These are phyloP conservation scores for Sphagnurus paluster DNA, from an alignment of 1,284 basidiomycete genomes.

Conservation along the genomic window DNA sequence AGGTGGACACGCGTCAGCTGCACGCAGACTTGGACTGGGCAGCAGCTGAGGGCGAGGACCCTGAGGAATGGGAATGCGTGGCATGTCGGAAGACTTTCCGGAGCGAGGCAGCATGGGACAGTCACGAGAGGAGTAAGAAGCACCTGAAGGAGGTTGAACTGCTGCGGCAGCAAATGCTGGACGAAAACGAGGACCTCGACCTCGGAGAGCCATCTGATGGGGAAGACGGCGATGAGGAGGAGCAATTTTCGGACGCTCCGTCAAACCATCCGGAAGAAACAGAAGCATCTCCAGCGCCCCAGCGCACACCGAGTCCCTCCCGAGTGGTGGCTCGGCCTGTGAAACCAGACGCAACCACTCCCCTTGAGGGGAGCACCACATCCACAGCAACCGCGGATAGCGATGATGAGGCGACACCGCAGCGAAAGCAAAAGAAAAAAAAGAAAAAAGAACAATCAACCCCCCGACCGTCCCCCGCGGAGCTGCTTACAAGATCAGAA, in stretches of 20 bases:
- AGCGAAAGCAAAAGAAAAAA: conserved; percentile 23
- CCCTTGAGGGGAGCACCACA: neutral
- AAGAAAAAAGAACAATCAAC: conserved; percentile 14
- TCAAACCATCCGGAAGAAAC: neutral
- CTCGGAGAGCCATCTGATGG: conserved; percentile 29
- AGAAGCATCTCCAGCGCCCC: conserved; percentile 4
- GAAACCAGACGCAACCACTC: neutral
- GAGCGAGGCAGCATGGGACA: conserved; percentile 93
- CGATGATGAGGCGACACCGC: conserved; percentile 8
- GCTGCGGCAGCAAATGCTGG: conserved; percentile 72
- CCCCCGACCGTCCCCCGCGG: neutral
- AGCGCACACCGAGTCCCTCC: conserved; percentile 5
- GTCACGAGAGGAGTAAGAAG: conserved; percentile 96
- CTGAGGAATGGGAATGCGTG: conserved; percentile 93
- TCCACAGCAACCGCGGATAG: conserved; percentile 2
- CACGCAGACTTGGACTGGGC: conserved; percentile 71
- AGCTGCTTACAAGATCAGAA: conserved; percentile 21
- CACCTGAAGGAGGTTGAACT: conserved; percentile 87
- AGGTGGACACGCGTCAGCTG: conserved; percentile 42
- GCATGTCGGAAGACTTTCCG: conserved; percentile 91
- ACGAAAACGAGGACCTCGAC: conserved; percentile 73
- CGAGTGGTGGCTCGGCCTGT: neutral
- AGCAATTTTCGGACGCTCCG: neutral
- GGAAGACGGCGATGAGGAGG: conserved; percentile 17
- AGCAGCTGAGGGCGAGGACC: conserved; percentile 65